These are phyloP conservation scores for Fusarium subglutinans DNA, from an alignment of 2,329 filamentous ascomycete species.

Conservation along the genomic window DNA sequence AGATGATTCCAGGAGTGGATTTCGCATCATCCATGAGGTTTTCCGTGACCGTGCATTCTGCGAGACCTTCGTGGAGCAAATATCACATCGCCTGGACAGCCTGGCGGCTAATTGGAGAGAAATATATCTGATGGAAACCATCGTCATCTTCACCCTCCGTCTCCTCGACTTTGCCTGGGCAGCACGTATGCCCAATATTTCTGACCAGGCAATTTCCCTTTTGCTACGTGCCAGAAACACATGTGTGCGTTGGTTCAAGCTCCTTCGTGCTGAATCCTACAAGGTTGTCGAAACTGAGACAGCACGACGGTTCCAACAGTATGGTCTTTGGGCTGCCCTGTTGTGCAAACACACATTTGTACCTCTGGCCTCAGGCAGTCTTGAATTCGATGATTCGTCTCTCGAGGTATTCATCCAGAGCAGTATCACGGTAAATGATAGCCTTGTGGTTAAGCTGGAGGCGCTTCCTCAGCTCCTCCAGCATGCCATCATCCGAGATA, in stretches of 20 bases:
- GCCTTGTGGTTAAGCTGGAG: constrained; percentile 37
- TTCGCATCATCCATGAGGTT: constrained; percentile 57
- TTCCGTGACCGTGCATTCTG: constrained; percentile 63
- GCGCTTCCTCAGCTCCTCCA: constrained; percentile 25
- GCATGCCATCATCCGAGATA: constrained; percentile 33
- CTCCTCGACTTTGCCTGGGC: constrained; percentile 34
- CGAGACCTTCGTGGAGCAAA: constrained; percentile 55
- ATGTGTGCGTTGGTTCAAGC: constrained; percentile 59
- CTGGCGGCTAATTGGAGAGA: constrained; percentile 70
- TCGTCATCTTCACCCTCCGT: constrained; percentile 63
- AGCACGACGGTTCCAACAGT: constrained; percentile 49
- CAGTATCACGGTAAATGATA: constrained; percentile 38
- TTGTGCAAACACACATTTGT: constrained; percentile 58
- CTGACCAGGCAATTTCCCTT: not conserved
- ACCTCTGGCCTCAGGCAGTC: not conserved
- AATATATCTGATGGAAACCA: constrained; percentile 63
- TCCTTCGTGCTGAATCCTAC: constrained; percentile 57
- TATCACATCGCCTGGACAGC: constrained; percentile 53
- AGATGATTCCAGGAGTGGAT: constrained; percentile 36
- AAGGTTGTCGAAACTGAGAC: constrained; percentile 50
- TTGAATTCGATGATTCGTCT: constrained; percentile 10
- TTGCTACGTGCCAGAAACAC: constrained; percentile 41
- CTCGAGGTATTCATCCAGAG: constrained; percentile 36
- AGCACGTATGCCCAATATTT: not conserved
- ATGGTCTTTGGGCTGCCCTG: constrained; percentile 64